Evolutionary conservation across 371 early-diverging fungal species (phyloP), one percentile per base, ranked within the genome.

Genomic region (Amoeboaphelidium protococcarum): DNA sequence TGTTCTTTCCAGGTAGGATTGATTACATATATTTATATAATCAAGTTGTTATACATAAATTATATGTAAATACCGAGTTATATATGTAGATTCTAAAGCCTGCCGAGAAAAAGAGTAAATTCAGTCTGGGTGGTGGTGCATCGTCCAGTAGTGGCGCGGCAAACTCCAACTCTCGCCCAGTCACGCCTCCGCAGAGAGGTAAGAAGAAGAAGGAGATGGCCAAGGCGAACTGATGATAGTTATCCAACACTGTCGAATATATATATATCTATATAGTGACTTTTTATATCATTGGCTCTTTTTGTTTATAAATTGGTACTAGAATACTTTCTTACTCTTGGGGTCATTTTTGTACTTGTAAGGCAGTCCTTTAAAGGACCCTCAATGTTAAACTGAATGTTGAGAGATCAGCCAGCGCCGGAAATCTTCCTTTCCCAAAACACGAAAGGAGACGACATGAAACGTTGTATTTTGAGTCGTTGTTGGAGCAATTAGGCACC

Each of bases 41-140:
- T n/a, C 37, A 45, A 43, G 26, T 47, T n/a, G 41, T 48, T 40
- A 65, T 64, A 63, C 50, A 62, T 63, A 13, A 64, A 64, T 56
- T 62, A 65, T 51, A 63, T 64, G 37, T 31, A 31, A 10, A 31
- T 10, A 6, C 16, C 6, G 16, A 6, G 6, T 16, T 31, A 10
- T 31, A 10, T 16, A 6, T 31, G 37, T 31, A 78, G 75, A 74
- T 80, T 49, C 58, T 80, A 49, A 80, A 80, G 56, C 80, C 80
- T 21, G 77, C 78, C 19, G 80, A 80, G 55, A 75, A 76, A 64
- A 76, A 76, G 54, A 68, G 69, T 52, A 76, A 76, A 59, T 76
- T 47, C 45, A 68, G 68, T 19, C 73, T 73, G 57, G 74, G 73
- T 12, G 74, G 72, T 2, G 61, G 4, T 19, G 37, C 37, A n/a